Evolutionary conservation across 352 stramenopile genomes (phyloP).

Genomic region (Globisporangium acanthophoron): DNA sequence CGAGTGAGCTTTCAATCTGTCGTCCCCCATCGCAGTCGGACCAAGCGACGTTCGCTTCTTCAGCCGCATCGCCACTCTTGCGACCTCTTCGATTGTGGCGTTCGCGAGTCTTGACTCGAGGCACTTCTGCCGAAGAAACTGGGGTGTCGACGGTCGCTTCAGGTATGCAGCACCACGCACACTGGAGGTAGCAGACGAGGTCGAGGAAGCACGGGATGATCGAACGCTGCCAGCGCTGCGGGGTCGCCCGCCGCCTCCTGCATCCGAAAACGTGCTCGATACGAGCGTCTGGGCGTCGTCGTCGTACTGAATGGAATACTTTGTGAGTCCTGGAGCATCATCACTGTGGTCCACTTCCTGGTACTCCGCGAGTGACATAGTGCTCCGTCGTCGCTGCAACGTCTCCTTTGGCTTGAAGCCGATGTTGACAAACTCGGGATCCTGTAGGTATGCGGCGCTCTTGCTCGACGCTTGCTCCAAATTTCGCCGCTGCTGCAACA

Average conservation of each 20-base stretch:
- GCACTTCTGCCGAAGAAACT: slow-evolving; percentile 65
- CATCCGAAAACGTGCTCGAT: neutral
- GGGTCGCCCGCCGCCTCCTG: slow-evolving; percentile 19
- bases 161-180: slow-evolving; percentile 55
- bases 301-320: slow-evolving; percentile 2
- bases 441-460: slow-evolving; percentile 5
- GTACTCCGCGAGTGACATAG: slow-evolving; percentile 12
- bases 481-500: slow-evolving; percentile 60
- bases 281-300: neutral
- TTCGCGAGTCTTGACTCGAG: slow-evolving; percentile 45
- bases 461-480: slow-evolving; percentile 26
- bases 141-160: slow-evolving; percentile 45
- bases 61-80: slow-evolving; percentile 11
- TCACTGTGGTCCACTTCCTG: neutral
- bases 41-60: slow-evolving; percentile 33
- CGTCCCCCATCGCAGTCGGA: slow-evolving; percentile 5
- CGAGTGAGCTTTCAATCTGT: slow-evolving; percentile 4
- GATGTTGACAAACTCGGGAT: neutral
- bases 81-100: slow-evolving; percentile 3
- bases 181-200: slow-evolving; percentile 16
- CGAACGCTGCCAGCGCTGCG: slow-evolving; percentile 54
- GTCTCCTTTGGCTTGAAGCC: neutral
- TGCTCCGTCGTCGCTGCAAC: slow-evolving; percentile 8
- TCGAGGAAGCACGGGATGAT: slow-evolving; percentile 12
- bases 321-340: neutral